Base-by-base conservation (phyloP, 2,329 filamentous ascomycete genomes). In the Colletotrichum aenigma region DNA sequence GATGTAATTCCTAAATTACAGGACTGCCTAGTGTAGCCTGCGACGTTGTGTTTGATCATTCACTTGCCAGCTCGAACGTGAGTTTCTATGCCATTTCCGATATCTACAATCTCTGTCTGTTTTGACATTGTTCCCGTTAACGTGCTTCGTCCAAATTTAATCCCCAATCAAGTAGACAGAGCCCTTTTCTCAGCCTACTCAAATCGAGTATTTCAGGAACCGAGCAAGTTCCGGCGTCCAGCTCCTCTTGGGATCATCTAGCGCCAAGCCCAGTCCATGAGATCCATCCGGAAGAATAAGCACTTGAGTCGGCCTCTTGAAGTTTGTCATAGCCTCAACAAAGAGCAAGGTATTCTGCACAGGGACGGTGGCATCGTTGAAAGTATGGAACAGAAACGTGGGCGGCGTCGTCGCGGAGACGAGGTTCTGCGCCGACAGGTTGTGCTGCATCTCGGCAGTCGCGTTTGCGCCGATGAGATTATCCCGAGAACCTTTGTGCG, bases 371-470 rank as follows among this genome's bases (percentile, higher is more conserved):
- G 43, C 71, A 58, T 82, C 81, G 64, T 83, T 81, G 60, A 81
- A 76, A 3, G 81, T 81, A 74, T 83, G 82, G 74, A 84, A 85
- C n/a, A 83, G 32, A 77, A 86, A 85, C 6, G 81, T 82, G 36
- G 83, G 82, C 74, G 80, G 83, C 75, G 80, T 81, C 18, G 66
- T 48, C 7, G 32, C 71, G 9, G 72, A 74, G 4, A 83, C 80
- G 10, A 71, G 78, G 26, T 78, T 79, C 74, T 82, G 78, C 13
- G 81, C 80, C 9, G 77, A 80, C 72, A 81, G 76, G 21, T 60
- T 32, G 4, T 62, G 52, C 9, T 78, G 69, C 70, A 77, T 70
- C 38, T 78, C 78, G 8, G 70, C 62, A n/a, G 70, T 69, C 16
- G 78, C 67, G n/a, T 77, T 52, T 34, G 70, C 58, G 9, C 78